Evolutionary conservation across 2,329 filamentous ascomycete genomes (phyloP).

Genomic region (Neofusicoccum cordaticola): DNA sequence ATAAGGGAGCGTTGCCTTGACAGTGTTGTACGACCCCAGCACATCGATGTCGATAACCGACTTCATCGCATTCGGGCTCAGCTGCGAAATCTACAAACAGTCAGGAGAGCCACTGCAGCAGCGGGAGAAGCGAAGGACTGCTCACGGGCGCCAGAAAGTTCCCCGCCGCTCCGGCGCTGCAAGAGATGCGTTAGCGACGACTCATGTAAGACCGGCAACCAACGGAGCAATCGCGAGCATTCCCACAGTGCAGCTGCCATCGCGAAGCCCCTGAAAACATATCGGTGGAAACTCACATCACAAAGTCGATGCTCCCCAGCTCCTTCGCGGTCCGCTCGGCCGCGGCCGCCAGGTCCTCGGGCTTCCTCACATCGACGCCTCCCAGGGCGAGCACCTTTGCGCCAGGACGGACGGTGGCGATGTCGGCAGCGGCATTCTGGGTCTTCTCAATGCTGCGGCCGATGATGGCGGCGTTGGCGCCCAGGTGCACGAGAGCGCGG

Average conservation of each 20-base stretch:
- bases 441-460: constrained; percentile 90
- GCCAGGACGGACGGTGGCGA: constrained; percentile 73
- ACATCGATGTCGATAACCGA: constrained; percentile 96
- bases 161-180: constrained; percentile 85
- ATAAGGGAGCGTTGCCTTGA: constrained; percentile 86
- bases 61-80: constrained; percentile 89
- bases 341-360: constrained; percentile 66
- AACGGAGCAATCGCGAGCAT: neutral
- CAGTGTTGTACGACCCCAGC: constrained; percentile 87
- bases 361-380: constrained; percentile 64
- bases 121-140: too few species aligned
- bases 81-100: constrained; percentile 58
- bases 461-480: constrained; percentile 90
- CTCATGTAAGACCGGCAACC: neutral
- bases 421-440: constrained; percentile 73
- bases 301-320: constrained; percentile 84
- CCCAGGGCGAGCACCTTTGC: constrained; percentile 86
- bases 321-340: constrained; percentile 78
- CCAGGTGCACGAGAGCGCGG: constrained; percentile 82
- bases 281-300: constrained; percentile 63
- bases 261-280: neutral
- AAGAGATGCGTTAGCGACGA: constrained; percentile 17
- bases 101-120: neutral
- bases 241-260: neutral
- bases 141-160: constrained; percentile 78